Evolutionary conservation across 148 eudicot species (phyloP), one percentile per base, ranked within the genome.

Genomic region (Pouteria glomerata): DNA sequence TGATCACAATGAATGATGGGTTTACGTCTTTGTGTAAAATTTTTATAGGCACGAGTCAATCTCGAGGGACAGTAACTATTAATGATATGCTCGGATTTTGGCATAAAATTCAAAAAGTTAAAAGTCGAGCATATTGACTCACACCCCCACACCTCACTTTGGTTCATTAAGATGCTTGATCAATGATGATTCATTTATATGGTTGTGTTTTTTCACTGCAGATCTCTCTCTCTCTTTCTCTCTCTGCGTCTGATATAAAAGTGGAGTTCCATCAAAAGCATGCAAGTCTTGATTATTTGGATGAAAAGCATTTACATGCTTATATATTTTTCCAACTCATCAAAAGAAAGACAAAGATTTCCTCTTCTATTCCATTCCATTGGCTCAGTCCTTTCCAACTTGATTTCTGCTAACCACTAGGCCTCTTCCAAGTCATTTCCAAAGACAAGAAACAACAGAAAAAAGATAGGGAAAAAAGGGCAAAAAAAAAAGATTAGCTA

Each of bases 301-400:
- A 0, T 57, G 35, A 57, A 30, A 57, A 57, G 62, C 62, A 57
- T 57, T 27, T 11, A 29, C 0, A 30, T 29, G 62, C 3, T n/a
- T n/a, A n/a, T n/a, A 57, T 57, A 3, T 57, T 31, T 57, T 57
- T 57, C 31, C 60, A 57, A 27, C 60, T 57, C 60, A 57, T n/a
- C n/a, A 57, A 29, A 57, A 37, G 8, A 24, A 57, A 51, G 37
- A 21, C 29, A 55, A 55, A 29, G 62, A 11, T 57, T 13, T 19
- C 6, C 24, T 52, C 7, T 19, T 2, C 57, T 13, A 52, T 52
- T 19, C 57, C 8, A 55, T 55, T 24, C 1, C 57, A 52, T 52
- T 23, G 58, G 30, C 2, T 6, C 58, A 55, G 12, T 55, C 58
- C 3, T 55, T 55, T 24, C 30, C 58, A 55, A 55, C 58, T 55